Evolutionary conservation across 495 filamentous ascomycete genomes (phyloP), one percentile per base, ranked within the genome.

Genomic region (Hyaloscypha finlandica): DNA sequence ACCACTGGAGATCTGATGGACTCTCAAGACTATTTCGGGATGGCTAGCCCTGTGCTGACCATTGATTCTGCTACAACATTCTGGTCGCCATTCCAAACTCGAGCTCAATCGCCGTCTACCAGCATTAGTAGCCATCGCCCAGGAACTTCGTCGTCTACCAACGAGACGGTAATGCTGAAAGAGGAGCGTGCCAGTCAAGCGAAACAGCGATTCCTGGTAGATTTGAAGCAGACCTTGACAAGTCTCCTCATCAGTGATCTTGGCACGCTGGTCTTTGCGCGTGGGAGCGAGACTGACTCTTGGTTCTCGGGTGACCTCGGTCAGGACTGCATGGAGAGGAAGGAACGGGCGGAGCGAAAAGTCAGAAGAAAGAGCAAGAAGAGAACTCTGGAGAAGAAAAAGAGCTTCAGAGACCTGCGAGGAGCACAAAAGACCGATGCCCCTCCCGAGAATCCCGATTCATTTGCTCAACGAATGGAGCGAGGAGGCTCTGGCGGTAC

Each of bases 161-260:
- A 83, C 57, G 85, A 88, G 59, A 87, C 86, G 1, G 79, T 86
- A 20, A 84, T 82, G 71, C 78, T 87, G 62, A 83, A 84, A 66
- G 72, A 74, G 33, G 68, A 71, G 39, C 63, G 65, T 31, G 65
- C 68, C 14, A 68, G 42, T n/a, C 70, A 80, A 12, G 63, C 70
- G 25, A 86, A 85, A 70, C 74, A 82, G 19, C 79, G 84, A 29
- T 97, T 97, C 79, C 81, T 96, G 48, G 79, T 85, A 2, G 89
- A 92, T 19, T 79, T 97, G 37, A 88, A 89, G 72, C 91, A 92
- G 73, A 90, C 87, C 1, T 78, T 97, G 61, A 92, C 89, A 16
- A 93, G 92, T 69, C 80, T 99, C 33, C 82, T 99, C 9, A 79
- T 98, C 37, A 97, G 94, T 67, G 95, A 99, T 77, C 82, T 99